Conservation (phyloP, 1,284 basidiomycete species). For the Lignosus rhinocerotis region DNA sequence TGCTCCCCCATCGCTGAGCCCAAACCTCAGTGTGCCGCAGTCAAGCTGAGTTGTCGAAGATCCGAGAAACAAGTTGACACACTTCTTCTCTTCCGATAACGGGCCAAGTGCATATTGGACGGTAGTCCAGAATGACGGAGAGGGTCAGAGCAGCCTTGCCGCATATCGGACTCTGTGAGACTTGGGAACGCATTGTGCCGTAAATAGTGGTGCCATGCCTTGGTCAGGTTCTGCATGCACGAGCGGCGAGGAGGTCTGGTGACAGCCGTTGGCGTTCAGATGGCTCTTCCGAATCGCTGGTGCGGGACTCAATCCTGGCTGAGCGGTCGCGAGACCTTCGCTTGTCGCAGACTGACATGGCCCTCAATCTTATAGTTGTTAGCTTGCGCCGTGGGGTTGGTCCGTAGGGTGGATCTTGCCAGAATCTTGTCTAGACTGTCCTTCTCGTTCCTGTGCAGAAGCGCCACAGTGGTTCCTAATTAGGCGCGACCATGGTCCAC, state of each 20-base stretch:
- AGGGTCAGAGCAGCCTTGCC: background rate
- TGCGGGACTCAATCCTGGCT: background rate
- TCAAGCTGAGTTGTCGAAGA: too few species aligned
- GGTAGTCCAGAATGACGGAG: too few species aligned
- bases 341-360: background rate
- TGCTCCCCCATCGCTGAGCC: too few species aligned
- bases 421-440: too few species aligned
- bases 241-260: background rate
- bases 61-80: too few species aligned
- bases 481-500: background rate
- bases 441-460: background rate
- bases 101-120: too few species aligned
- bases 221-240: background rate
- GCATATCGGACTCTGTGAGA: background rate
- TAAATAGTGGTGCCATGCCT: background rate
- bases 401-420: background rate
- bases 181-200: background rate
- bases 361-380: background rate
- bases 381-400: background rate
- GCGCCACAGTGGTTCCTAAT: background rate
- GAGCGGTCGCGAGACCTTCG: background rate
- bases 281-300: background rate
- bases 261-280: background rate
- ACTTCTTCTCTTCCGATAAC: too few species aligned
- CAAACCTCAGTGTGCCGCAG: too few species aligned